Conservation (phyloP, 2,329 filamentous ascomycete genomes). For the Arthroderma sp. region DNA sequence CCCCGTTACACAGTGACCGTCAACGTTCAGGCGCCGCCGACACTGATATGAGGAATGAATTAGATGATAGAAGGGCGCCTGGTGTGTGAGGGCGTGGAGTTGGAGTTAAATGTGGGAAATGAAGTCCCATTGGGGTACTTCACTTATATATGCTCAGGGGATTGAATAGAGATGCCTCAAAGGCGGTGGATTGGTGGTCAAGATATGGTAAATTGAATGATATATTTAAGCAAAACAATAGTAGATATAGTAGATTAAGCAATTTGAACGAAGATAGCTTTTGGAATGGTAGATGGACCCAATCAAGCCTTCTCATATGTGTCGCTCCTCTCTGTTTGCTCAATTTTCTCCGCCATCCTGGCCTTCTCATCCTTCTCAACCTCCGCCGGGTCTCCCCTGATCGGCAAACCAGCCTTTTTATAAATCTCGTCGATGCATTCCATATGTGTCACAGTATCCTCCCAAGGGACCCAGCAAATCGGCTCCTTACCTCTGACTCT, state of each 20-base stretch:
- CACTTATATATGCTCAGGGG: not conserved
- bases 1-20: too few species aligned
- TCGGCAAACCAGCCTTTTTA: constrained; percentile 10
- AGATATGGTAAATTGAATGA: not conserved
- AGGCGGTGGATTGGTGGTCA: not conserved
- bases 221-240: not conserved
- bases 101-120: not conserved
- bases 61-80: not conserved
- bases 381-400: constrained; percentile 1
- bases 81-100: not conserved
- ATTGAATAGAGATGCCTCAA: not conserved
- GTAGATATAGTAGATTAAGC: not conserved
- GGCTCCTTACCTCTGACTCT: constrained; percentile 12
- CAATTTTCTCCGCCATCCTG: not conserved
- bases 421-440: constrained; percentile 13
- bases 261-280: not conserved
- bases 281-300: not conserved
- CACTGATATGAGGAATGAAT: not conserved
- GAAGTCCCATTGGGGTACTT: not conserved
- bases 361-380: constrained; percentile 1
- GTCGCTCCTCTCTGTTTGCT: not conserved
- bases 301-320: not conserved
- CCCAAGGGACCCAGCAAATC: constrained; percentile 10
- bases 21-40: too few species aligned
- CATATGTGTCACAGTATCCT: constrained; percentile 12